phyloP scores from a whole-genome alignment of 1,284 basidiomycete genomes.

The Heterobasidion parviporum region DNA sequence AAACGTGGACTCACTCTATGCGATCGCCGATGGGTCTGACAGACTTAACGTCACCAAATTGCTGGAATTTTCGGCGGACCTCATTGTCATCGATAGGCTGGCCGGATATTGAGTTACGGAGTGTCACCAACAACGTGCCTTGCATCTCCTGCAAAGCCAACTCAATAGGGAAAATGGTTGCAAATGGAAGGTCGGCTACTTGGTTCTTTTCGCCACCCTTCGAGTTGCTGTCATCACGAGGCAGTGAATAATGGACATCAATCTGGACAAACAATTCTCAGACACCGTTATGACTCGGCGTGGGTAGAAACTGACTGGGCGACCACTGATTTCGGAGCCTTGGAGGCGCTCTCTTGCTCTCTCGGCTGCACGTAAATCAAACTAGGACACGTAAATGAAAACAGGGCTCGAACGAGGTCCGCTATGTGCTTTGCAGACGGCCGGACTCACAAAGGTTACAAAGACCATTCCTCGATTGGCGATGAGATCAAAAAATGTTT shows the following conservation, averaged over 20 bases:
- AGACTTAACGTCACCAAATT: conserved; percentile 85
- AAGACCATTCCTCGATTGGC: conserved; percentile 94
- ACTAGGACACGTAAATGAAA: conserved; percentile 38
- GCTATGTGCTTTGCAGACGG: background rate
- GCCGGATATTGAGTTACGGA: conserved; percentile 60
- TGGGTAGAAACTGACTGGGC: conserved; percentile 56
- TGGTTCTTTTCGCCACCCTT: conserved; percentile 85
- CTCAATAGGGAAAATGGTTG: background rate
- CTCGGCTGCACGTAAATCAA: conserved; percentile 86
- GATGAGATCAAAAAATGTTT: conserved; percentile 94
- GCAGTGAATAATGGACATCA: conserved; percentile 96
- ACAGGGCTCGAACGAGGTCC: background rate
- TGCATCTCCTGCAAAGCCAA: conserved; percentile 45
- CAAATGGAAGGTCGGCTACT: conserved; percentile 29
- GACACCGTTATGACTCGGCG: conserved; percentile 5
- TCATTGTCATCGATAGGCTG: conserved; percentile 76
- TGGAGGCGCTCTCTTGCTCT: conserved; percentile 83
- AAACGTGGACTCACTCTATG: conserved; percentile 47
- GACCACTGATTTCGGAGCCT: conserved; percentile 75
- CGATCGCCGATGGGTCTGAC: conserved; percentile 62
- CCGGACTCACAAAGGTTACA: conserved; percentile 83
- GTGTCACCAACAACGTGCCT: conserved; percentile 76
- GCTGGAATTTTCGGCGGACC: conserved; percentile 74
- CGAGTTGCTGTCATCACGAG: conserved; percentile 73
- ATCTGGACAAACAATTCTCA: conserved; percentile 43